Evolutionary conservation across 192 early-diverging fungal genomes (phyloP).

Genomic region (Linnemannia elongata): DNA sequence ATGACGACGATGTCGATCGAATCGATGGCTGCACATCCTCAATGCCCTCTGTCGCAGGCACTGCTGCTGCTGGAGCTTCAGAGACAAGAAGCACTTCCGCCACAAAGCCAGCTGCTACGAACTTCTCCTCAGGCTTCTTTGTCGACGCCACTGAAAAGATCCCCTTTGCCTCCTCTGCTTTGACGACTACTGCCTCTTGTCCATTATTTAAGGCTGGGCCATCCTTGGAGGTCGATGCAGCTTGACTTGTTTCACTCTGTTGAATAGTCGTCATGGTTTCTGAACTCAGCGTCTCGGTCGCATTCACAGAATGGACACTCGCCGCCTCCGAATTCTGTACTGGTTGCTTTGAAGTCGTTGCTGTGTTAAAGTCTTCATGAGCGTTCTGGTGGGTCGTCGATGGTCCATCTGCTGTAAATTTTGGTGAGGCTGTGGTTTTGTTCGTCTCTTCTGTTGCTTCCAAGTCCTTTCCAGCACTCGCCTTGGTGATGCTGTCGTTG

Average conservation of each 20-base stretch:
- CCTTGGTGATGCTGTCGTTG: neutral
- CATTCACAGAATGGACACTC: neutral
- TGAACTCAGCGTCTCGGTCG: neutral
- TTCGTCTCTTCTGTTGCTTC: neutral
- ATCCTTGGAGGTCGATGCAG: neutral
- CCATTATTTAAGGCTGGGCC: neutral
- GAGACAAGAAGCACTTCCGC: neutral
- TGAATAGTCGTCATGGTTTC: neutral
- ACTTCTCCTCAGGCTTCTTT: neutral
- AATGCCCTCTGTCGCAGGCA: neutral
- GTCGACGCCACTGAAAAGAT: neutral
- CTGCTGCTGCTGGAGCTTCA: neutral
- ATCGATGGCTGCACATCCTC: neutral
- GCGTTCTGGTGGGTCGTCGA: neutral
- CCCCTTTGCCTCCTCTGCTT: neutral
- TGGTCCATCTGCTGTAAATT: neutral
- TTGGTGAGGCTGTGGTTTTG: neutral
- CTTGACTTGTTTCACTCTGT: neutral
- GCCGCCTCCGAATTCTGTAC: neutral
- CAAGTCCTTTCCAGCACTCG: neutral
- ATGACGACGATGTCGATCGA: neutral
- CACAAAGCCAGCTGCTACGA: neutral
- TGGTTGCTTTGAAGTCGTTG: neutral
- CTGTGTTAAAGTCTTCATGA: neutral
- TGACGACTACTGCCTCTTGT: neutral